These are phyloP conservation scores for Cryptosporidium meleagridis DNA, from an alignment of 169 alveolate species.

Conservation along the genomic window DNA sequence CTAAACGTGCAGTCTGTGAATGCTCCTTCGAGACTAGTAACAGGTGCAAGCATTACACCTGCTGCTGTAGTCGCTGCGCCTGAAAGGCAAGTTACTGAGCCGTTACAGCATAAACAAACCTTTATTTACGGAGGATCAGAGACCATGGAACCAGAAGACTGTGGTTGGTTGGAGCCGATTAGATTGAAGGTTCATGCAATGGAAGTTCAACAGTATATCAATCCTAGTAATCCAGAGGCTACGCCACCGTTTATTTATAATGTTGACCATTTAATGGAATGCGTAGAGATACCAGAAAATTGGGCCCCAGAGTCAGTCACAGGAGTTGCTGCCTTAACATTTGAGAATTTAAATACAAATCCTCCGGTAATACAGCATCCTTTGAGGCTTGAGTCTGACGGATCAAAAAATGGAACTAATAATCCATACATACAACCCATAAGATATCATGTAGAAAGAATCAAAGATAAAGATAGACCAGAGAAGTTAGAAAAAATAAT, in stretches of 20 bases:
- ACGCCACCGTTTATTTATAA: slow-evolving; percentile 68
- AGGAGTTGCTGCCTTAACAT: slow-evolving; percentile 72
- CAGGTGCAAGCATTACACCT: slow-evolving; percentile 69
- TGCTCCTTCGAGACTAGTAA: slow-evolving; percentile 68
- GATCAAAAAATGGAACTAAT: slow-evolving; percentile 49
- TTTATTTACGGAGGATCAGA: slow-evolving; percentile 72
- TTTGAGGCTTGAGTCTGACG: slow-evolving; percentile 57
- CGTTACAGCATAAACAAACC: slow-evolving; percentile 66
- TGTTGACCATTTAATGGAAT: slow-evolving; percentile 69
- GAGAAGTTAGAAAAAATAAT: slow-evolving; percentile 3
- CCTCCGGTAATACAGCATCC: slow-evolving; percentile 61
- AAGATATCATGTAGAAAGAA: slow-evolving; percentile 59
- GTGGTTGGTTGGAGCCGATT: slow-evolving; percentile 75
- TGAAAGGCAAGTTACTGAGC: slow-evolving; percentile 72
- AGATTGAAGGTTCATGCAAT: slow-evolving; percentile 65
- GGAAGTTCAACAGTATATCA: slow-evolving; percentile 73
- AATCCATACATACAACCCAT: slow-evolving; percentile 72
- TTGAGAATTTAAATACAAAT: slow-evolving; percentile 60
- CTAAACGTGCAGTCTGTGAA: slow-evolving; percentile 58
- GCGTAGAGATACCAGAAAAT: slow-evolving; percentile 70
- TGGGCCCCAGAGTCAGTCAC: slow-evolving; percentile 74
- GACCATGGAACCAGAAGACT: slow-evolving; percentile 74
- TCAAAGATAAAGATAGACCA: slow-evolving; percentile 31
- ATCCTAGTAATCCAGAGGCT: slow-evolving; percentile 69
- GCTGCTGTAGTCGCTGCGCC: slow-evolving; percentile 71